Percentiles rank a stretch among this genome's conserved stretches.
Conservation (phyloP, 2,329 filamentous ascomycete genomes). For the Epichloe bromicola region DNA sequence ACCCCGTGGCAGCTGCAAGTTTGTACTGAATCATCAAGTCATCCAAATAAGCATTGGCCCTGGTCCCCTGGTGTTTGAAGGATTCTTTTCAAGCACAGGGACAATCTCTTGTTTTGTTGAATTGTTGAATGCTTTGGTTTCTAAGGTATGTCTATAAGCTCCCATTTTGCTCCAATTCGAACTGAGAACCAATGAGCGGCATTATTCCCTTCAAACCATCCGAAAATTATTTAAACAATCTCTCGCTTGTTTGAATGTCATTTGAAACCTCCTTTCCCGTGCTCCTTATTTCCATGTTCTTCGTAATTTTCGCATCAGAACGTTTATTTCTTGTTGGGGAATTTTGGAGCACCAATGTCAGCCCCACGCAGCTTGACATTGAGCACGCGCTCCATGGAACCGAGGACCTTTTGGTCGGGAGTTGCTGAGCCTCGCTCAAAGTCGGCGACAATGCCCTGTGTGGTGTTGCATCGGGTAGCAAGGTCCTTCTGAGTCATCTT, state of each 20-base stretch:
- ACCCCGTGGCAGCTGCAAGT: neutral
- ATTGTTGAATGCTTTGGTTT: constrained; percentile 1
- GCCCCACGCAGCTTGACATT: constrained; percentile 77
- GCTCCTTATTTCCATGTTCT: neutral
- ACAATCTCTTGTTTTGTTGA: constrained; percentile 1
- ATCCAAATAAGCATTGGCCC: neutral
- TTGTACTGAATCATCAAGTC: neutral
- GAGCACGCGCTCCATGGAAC: constrained; percentile 67
- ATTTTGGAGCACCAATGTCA: constrained; percentile 76
- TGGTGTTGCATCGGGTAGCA: constrained; percentile 83
- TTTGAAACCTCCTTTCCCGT: neutral
- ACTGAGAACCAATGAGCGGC: neutral
- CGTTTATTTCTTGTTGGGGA: constrained; percentile 53
- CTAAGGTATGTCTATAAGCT: constrained; percentile 8
- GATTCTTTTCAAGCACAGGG: neutral
- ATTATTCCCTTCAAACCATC: neutral
- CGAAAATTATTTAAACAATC: neutral
- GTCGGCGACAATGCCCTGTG: constrained; percentile 63
- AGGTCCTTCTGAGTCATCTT: constrained; percentile 91
- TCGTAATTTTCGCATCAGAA: neutral
- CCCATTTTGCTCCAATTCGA: neutral
- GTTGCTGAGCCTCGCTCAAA: constrained; percentile 70
- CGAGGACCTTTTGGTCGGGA: constrained; percentile 74
- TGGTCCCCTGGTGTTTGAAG: neutral
- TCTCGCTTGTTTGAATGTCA: constrained; percentile 3